A percentile compares a stretch with the other conserved stretches of the same genome.
Evolutionary conservation across 306 rosid species (phyloP).

Genomic region (Quercus cerris): DNA sequence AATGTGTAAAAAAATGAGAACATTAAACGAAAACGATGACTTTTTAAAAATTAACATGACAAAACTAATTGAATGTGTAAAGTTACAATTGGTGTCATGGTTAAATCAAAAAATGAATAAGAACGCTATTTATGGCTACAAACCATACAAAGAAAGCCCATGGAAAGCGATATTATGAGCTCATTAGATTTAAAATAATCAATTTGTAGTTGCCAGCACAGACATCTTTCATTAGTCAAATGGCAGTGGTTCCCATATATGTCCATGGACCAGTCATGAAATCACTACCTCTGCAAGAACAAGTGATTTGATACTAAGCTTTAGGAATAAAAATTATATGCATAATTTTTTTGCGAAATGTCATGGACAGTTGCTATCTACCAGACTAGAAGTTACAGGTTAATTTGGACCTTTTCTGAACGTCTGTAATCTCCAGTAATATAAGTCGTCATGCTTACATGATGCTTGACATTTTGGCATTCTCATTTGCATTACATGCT

Average conservation of each 20-base stretch:
- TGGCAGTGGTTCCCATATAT: background rate
- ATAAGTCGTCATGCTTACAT: no score
- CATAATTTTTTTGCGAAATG: no score
- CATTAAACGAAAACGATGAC: no score
- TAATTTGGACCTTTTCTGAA: background rate
- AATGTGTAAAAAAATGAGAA: no score
- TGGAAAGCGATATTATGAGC: background rate
- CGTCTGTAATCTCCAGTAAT: background rate
- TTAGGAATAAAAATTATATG: no score
- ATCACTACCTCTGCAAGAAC: no score
- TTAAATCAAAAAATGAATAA: background rate
- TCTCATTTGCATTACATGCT: no score
- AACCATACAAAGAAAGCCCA: constrained; percentile 6
- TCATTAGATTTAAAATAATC: background rate
- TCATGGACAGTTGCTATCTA: background rate
- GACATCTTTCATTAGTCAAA: background rate
- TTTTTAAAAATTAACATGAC: no score
- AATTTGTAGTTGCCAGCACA: background rate
- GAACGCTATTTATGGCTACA: background rate
- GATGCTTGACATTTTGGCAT: no score
- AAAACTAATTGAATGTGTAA: background rate
- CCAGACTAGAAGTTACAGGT: background rate
- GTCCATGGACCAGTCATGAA: background rate
- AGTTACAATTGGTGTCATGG: background rate
- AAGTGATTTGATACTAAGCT: no score